These are phyloP conservation scores for Boletales sp. DNA, from an alignment of 768 basidiomycete genomes.

Conservation along the genomic window DNA sequence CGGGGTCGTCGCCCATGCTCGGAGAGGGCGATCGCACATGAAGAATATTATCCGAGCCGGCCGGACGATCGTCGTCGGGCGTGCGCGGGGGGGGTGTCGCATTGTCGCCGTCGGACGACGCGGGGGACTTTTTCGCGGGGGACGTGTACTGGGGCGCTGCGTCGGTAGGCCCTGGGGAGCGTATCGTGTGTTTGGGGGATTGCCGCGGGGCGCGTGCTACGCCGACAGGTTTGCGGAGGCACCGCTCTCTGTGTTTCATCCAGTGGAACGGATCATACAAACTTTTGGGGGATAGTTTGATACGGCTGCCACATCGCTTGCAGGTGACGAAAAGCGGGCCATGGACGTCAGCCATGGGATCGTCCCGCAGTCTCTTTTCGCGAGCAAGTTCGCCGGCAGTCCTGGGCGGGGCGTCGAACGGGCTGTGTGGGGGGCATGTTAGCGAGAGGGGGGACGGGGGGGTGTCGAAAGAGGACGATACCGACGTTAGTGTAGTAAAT, in stretches of 20 bases:
- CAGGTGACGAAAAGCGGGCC: constrained; percentile 52
- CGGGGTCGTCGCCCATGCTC: constrained; percentile 16
- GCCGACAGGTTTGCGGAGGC: constrained; percentile 44
- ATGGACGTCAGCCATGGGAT: constrained; percentile 51
- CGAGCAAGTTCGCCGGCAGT: constrained; percentile 44
- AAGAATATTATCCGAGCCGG: constrained; percentile 17
- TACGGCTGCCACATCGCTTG: constrained; percentile 49
- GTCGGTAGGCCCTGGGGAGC: background rate
- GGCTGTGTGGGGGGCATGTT: constrained; percentile 19
- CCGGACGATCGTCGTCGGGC: constrained; percentile 30
- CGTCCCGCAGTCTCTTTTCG: constrained; percentile 49
- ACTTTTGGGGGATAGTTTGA: constrained; percentile 68
- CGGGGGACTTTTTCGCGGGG: constrained; percentile 19
- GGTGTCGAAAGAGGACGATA: background rate
- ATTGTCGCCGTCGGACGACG: constrained; percentile 30
- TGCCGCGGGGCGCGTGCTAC: constrained; percentile 12
- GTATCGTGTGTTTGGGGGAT: constrained; percentile 15
- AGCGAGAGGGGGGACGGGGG: constrained; percentile 2
- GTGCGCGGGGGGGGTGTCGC: constrained; percentile 35
- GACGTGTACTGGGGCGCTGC: constrained; percentile 14
- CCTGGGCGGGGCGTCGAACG: constrained; percentile 28
- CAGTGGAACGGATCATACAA: constrained; percentile 66
- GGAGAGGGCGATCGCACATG: constrained; percentile 22
- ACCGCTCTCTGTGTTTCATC: constrained; percentile 59
- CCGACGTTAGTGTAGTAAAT: constrained; percentile 11